Conservation (phyloP, 306 rosid species). For the Macrotyloma uniflorum region DNA sequence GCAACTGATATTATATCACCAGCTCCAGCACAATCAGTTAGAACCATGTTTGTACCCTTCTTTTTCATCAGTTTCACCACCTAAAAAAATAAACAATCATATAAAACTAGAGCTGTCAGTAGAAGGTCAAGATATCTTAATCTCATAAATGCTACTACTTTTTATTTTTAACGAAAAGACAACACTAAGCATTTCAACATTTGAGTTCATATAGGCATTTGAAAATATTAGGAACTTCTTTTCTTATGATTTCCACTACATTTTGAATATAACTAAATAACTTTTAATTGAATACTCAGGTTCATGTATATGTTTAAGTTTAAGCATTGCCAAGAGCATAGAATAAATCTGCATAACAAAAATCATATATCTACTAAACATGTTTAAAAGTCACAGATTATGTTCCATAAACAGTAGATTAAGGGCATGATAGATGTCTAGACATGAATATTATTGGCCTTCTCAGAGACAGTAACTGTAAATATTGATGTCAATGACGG, state of each 20-base stretch:
- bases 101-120: conserved; percentile 20
- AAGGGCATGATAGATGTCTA: conserved; percentile 2
- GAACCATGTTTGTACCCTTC: conserved; percentile 81
- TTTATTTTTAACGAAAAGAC: conserved; percentile 9
- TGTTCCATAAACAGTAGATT: background rate
- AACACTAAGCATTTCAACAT: conserved; percentile 14
- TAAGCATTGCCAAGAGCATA: background rate
- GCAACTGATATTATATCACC: conserved; percentile 96
- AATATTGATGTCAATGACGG: background rate
- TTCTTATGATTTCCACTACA: background rate
- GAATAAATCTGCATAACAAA: background rate
- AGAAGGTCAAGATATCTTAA: conserved; percentile 30
- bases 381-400: conserved; percentile 12
- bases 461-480: background rate
- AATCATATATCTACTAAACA: background rate
- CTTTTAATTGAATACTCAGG: background rate
- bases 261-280: background rate
- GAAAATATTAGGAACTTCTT: conserved; percentile 19
- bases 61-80: conserved; percentile 90
- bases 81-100: conserved; percentile 48
- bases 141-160: background rate
- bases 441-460: conserved; percentile 8
- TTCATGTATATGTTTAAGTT: background rate
- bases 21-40: conserved; percentile 88
- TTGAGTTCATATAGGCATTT: conserved; percentile 26